Conservation (phyloP, 225 moss, liverwort and hornwort species). For the Lunularia cruciata region DNA sequence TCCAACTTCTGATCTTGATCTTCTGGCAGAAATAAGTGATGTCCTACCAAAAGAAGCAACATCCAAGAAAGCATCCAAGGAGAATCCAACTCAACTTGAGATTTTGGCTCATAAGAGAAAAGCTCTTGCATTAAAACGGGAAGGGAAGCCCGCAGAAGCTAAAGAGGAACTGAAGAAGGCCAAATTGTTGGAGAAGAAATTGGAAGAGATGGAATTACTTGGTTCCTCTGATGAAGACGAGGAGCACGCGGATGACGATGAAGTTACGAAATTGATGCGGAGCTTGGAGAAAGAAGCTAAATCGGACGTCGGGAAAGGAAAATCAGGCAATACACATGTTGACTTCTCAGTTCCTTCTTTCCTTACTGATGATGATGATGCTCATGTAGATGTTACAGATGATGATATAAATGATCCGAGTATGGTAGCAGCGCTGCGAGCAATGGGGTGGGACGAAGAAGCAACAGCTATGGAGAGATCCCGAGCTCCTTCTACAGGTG, state of each 20-base stretch:
- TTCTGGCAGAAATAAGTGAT: slow-evolving; percentile 81
- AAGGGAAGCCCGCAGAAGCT: slow-evolving; percentile 85
- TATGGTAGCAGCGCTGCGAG: slow-evolving; percentile 47
- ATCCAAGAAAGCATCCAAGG: slow-evolving; percentile 42
- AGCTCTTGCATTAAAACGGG: slow-evolving; percentile 85
- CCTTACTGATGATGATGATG: slow-evolving; percentile 62
- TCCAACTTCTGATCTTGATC: slow-evolving; percentile 66
- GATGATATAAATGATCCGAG: slow-evolving; percentile 53
- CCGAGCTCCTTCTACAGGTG: slow-evolving; percentile 31
- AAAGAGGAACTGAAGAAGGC: slow-evolving; percentile 96
- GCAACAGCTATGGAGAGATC: slow-evolving; percentile 43
- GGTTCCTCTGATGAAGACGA: slow-evolving; percentile 55
- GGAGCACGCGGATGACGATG: slow-evolving; percentile 76
- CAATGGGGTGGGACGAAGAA: slow-evolving; percentile 58
- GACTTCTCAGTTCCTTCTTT: slow-evolving; percentile 6
- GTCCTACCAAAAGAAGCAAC: slow-evolving; percentile 47
- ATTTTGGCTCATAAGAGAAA: slow-evolving; percentile 77
- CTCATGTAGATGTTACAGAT: slow-evolving; percentile 77
- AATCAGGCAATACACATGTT: slow-evolving; percentile 19
- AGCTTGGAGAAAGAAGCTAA: slow-evolving; percentile 88
- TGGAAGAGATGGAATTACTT: slow-evolving; percentile 80
- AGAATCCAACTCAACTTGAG: slow-evolving; percentile 57
- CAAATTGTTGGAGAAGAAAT: slow-evolving; percentile 78
- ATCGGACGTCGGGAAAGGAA: slow-evolving; percentile 32
- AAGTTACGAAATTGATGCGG: slow-evolving; percentile 71